These are phyloP conservation scores for Daldinia vernicosa DNA, from an alignment of 495 filamentous ascomycete genomes.

Conservation along the genomic window DNA sequence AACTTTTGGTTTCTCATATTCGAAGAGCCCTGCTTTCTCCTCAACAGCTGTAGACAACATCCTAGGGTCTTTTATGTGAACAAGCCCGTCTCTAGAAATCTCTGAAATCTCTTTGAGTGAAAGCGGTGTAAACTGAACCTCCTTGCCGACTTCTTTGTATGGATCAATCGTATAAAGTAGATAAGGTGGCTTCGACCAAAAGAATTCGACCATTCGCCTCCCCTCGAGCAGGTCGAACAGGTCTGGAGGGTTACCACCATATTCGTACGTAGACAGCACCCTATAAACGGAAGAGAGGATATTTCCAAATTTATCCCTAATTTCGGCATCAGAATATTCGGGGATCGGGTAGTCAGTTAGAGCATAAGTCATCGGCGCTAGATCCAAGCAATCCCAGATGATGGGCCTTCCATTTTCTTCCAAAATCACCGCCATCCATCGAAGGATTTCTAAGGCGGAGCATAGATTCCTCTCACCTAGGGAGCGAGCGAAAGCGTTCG, in stretches of 20 bases:
- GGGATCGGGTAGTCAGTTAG: background rate
- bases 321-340: no score
- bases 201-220: background rate
- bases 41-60: background rate
- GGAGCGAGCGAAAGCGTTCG: background rate
- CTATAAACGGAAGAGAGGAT: background rate
- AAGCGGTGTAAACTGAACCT: no score
- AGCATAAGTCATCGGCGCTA: no score
- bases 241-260: background rate
- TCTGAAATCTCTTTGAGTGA: background rate
- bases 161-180: background rate
- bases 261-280: background rate
- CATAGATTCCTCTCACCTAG: background rate
- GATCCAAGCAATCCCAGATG: no score
- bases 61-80: background rate
- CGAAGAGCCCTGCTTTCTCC: background rate
- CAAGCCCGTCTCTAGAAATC: background rate
- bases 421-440: background rate
- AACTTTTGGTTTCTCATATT: no score
- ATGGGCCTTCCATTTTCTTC: background rate
- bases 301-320: background rate
- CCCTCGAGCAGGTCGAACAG: background rate
- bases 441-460: background rate
- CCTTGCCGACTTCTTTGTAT: no score
- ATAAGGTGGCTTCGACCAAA: background rate